These are phyloP conservation scores for Periglandula ipomoeae DNA, from an alignment of 2,329 filamentous ascomycete species.

Conservation along the genomic window DNA sequence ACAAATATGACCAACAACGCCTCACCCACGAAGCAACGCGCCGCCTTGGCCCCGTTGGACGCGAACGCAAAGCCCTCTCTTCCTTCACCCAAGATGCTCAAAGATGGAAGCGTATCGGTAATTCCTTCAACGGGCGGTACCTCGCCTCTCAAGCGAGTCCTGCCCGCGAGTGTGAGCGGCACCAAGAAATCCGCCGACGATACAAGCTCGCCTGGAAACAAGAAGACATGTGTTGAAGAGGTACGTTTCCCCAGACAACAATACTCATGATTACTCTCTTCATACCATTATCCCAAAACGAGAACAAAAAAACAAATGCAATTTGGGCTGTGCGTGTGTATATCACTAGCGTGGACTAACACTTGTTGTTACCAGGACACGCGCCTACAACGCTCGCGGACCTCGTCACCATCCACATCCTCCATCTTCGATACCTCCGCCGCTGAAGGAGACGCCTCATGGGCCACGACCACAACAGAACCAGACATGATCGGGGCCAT, in stretches of 20 bases:
- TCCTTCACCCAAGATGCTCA: slow-evolving; percentile 12
- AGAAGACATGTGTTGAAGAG: slow-evolving; percentile 26
- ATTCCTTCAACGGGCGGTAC: slow-evolving; percentile 3
- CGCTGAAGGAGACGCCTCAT: slow-evolving; percentile 39
- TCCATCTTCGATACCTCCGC: slow-evolving; percentile 42
- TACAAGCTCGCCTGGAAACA: slow-evolving; percentile 15
- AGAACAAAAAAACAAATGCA: background rate
- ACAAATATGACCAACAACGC: background rate
- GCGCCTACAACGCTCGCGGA: slow-evolving; percentile 15
- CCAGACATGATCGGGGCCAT: slow-evolving; percentile 25
- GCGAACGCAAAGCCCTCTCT: slow-evolving; percentile 31
- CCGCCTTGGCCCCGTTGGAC: slow-evolving; percentile 37
- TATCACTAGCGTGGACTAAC: slow-evolving; percentile 7
- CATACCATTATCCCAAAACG: background rate
- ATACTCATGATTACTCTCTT: background rate
- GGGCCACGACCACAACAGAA: slow-evolving; percentile 40
- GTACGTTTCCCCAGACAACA: slow-evolving; percentile 13
- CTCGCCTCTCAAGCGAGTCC: slow-evolving; percentile 10
- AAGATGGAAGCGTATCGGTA: slow-evolving; percentile 3
- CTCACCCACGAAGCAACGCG: slow-evolving; percentile 38
- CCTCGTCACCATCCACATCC: slow-evolving; percentile 32
- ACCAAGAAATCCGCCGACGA: slow-evolving; percentile 18
- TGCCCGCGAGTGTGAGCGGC: slow-evolving; percentile 8
- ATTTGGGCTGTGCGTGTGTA: background rate
- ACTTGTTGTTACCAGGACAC: slow-evolving; percentile 1